These are phyloP conservation scores for Tausonia pullulans DNA, from an alignment of 1,284 basidiomycete genomes.

Conservation along the genomic window DNA sequence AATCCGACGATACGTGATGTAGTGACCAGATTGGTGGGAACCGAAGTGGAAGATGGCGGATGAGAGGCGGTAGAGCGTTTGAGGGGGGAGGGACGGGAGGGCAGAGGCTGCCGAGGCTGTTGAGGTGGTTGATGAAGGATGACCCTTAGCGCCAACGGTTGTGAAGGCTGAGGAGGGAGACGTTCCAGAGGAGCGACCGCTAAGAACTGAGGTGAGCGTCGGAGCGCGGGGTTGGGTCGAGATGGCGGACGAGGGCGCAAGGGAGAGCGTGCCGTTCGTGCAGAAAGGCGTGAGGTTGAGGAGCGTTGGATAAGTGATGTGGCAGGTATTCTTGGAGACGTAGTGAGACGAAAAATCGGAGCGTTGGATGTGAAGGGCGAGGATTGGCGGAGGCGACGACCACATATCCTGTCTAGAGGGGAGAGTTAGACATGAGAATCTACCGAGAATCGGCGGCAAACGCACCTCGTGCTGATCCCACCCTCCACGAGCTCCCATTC, in stretches of 20 bases:
- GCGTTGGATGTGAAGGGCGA: conserved; percentile 70
- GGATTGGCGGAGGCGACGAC: conserved; percentile 57
- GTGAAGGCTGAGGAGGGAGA: conserved; percentile 25
- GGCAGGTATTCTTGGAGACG: conserved; percentile 60
- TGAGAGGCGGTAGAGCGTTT: conserved; percentile 57
- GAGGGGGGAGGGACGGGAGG: conserved; percentile 23
- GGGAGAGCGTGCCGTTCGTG: conserved; percentile 61
- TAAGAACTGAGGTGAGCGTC: background rate
- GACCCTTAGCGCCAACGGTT: conserved; percentile 30
- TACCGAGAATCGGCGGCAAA: conserved; percentile 23
- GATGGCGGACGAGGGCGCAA: conserved; percentile 51
- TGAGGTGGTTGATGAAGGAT: conserved; percentile 38
- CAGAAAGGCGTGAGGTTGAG: conserved; percentile 70
- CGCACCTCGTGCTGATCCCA: conserved; percentile 67
- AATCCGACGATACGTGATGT: conserved; percentile 65
- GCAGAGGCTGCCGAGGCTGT: conserved; percentile 34
- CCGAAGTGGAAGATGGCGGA: conserved; percentile 75
- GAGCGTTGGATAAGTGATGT: conserved; percentile 63
- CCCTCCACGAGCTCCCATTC: conserved; percentile 61
- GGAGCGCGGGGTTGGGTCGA: conserved; percentile 41
- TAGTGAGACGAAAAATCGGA: conserved; percentile 55
- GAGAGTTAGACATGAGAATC: background rate
- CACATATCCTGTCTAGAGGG: conserved; percentile 8
- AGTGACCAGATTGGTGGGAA: conserved; percentile 71
- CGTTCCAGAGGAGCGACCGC: background rate